These are phyloP conservation scores for Chara braunii DNA, from an alignment of 139 green algal species.

Conservation along the genomic window DNA sequence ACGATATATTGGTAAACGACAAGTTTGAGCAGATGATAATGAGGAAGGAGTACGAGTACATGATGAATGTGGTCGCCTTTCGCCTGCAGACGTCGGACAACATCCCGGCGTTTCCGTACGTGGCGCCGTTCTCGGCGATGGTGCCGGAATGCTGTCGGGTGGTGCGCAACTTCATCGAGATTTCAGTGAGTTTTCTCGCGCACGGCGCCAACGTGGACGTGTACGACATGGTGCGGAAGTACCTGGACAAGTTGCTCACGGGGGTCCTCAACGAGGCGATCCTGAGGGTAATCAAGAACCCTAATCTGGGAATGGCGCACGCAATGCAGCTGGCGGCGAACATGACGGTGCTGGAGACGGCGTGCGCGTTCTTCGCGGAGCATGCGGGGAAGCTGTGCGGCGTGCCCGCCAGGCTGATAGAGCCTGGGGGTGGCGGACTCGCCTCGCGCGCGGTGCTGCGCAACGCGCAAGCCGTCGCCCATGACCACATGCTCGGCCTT, in stretches of 20 bases:
- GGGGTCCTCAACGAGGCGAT: conserved; percentile 29
- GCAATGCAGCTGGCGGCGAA: conserved; percentile 36
- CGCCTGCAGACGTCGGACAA: conserved; percentile 34
- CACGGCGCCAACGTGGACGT: conserved; percentile 36
- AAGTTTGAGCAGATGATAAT: conserved; percentile 40
- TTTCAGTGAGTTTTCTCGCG: conserved; percentile 23
- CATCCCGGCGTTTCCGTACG: conserved; percentile 34
- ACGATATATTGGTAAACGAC: conserved; percentile 34
- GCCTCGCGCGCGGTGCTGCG: conserved; percentile 14
- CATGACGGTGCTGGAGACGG: conserved; percentile 35
- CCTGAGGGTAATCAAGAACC: conserved; percentile 28
- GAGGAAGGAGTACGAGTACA: conserved; percentile 40
- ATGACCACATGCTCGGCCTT: conserved; percentile 29
- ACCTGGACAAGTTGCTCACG: conserved; percentile 32
- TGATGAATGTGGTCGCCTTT: conserved; percentile 40
- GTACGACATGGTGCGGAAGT: conserved; percentile 32
- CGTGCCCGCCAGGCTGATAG: conserved; percentile 20
- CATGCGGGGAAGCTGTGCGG: conserved; percentile 33
- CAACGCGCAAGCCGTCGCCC: conserved; percentile 25
- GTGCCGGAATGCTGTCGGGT: conserved; percentile 31
- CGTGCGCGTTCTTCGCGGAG: conserved; percentile 34
- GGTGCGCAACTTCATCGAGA: conserved; percentile 38
- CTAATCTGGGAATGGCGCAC: conserved; percentile 25
- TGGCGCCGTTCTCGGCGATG: conserved; percentile 36
- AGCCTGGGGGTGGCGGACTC: conserved; percentile 16